phyloP scores from a whole-genome alignment of 441 rosid genomes.

The Pelargonium cotyledonis region DNA sequence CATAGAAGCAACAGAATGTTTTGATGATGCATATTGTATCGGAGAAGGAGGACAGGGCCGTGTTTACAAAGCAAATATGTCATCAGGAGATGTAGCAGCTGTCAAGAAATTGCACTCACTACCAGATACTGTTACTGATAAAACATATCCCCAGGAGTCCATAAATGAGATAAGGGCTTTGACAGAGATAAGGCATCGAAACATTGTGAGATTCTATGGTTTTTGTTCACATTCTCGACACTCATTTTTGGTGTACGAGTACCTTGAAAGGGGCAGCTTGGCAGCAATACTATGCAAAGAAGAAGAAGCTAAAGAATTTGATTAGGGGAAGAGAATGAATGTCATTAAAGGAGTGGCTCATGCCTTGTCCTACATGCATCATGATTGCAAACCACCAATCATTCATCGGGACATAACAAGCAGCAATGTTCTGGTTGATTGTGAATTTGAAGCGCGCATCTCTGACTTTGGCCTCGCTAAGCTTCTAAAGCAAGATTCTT shows the following conservation, averaged over 20 bases:
- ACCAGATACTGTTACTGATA: background rate
- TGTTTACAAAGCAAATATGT: conserved; percentile 19
- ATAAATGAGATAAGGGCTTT: conserved; percentile 15
- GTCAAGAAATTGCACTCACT: conserved; percentile 17
- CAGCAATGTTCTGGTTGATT: conserved; percentile 24
- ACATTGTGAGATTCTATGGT: conserved; percentile 31
- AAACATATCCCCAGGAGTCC: background rate
- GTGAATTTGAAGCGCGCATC: conserved; percentile 22
- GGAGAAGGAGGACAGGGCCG: conserved; percentile 16
- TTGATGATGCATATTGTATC: conserved; percentile 13
- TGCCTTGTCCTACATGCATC: conserved; percentile 33
- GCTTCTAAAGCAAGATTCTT: conserved; percentile 25
- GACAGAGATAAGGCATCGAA: conserved; percentile 28
- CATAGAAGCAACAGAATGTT: conserved; percentile 13
- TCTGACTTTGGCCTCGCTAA: conserved; percentile 31
- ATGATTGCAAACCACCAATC: conserved; percentile 29
- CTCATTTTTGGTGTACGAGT: conserved; percentile 30
- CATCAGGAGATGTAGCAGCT: conserved; percentile 1
- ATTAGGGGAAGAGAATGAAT: conserved; percentile 26
- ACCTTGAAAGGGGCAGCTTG: conserved; percentile 23
- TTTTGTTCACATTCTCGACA: conserved; percentile 28
- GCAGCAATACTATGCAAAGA: background rate
- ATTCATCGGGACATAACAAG: conserved; percentile 30
- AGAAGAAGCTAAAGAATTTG: conserved; percentile 14
- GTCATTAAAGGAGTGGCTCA: conserved; percentile 24